Conservation (phyloP, 2,329 filamentous ascomycete species). For the Exophiala aquamarina region DNA sequence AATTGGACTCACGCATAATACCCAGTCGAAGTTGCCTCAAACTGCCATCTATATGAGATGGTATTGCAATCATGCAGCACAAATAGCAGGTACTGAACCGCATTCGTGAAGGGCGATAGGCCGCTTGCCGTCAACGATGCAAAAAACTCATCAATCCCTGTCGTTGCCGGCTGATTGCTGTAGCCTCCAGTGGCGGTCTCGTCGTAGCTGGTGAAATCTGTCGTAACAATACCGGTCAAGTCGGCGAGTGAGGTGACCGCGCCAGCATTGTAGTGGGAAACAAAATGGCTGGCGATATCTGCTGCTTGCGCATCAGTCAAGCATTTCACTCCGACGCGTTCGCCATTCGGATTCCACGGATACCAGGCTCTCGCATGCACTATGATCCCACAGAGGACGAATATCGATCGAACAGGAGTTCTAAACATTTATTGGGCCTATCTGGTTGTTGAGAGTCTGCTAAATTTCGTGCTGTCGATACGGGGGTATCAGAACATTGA, state of each 20-base stretch:
- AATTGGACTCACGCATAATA: conserved; percentile 1
- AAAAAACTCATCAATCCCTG: not conserved
- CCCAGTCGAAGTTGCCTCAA: not conserved
- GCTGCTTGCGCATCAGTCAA: not conserved
- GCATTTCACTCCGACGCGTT: not conserved
- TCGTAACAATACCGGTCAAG: not conserved
- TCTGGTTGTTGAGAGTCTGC: too few relatives aligned
- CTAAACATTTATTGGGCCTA: not conserved
- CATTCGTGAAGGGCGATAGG: not conserved
- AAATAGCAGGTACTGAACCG: not conserved
- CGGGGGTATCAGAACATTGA: too few relatives aligned
- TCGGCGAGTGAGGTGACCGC: not conserved
- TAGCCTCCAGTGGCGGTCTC: conserved; percentile 7
- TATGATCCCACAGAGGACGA: not conserved
- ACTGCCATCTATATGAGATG: conserved; percentile 2
- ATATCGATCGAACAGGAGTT: not conserved
- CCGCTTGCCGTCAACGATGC: not conserved
- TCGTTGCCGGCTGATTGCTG: not conserved
- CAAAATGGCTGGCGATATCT: not conserved
- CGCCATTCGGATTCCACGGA: not conserved
- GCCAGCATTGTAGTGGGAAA: not conserved
- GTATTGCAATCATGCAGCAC: not conserved
- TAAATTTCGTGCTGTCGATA: too few relatives aligned
- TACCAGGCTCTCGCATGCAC: not conserved
- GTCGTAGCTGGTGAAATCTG: conserved; percentile 3